These are phyloP conservation scores for Lasiodiplodia hormozganensis DNA, from an alignment of 2,329 filamentous ascomycete genomes.

Conservation along the genomic window DNA sequence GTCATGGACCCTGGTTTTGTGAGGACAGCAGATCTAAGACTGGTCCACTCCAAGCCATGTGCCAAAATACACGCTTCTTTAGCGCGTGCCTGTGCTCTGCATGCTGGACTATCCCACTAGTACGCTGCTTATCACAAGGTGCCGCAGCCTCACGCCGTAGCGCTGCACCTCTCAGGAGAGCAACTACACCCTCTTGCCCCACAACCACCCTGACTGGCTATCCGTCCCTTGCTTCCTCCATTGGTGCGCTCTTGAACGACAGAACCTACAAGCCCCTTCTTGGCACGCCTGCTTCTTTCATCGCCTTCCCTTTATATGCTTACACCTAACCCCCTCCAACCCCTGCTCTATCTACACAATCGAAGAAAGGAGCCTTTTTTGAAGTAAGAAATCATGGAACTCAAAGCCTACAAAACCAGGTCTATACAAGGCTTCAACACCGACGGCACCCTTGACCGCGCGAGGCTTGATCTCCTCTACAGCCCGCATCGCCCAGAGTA, in stretches of 20 bases:
- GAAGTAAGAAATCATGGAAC: constrained; percentile 34
- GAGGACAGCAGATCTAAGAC: constrained; percentile 6
- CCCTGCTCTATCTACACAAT: background rate
- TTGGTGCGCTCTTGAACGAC: background rate
- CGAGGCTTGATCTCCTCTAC: constrained; percentile 43
- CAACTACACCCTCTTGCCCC: background rate
- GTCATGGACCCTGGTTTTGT: background rate
- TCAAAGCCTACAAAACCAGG: constrained; percentile 38
- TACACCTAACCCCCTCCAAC: background rate
- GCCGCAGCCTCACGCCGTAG: constrained; percentile 15
- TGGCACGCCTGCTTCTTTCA: background rate
- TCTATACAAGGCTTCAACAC: constrained; percentile 26
- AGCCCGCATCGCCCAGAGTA: constrained; percentile 39
- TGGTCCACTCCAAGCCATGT: constrained; percentile 7
- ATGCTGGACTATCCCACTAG: background rate
- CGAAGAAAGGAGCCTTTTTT: background rate
- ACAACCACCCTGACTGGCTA: background rate
- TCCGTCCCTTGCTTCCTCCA: background rate
- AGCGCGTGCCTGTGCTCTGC: background rate
- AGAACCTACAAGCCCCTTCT: background rate
- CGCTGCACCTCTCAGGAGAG: background rate
- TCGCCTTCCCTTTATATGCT: background rate
- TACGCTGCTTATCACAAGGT: constrained; percentile 21
- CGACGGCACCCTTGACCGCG: constrained; percentile 37
- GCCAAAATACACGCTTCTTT: background rate